These are phyloP conservation scores for Quercus cerris DNA, from an alignment of 306 rosid species.

Conservation along the genomic window DNA sequence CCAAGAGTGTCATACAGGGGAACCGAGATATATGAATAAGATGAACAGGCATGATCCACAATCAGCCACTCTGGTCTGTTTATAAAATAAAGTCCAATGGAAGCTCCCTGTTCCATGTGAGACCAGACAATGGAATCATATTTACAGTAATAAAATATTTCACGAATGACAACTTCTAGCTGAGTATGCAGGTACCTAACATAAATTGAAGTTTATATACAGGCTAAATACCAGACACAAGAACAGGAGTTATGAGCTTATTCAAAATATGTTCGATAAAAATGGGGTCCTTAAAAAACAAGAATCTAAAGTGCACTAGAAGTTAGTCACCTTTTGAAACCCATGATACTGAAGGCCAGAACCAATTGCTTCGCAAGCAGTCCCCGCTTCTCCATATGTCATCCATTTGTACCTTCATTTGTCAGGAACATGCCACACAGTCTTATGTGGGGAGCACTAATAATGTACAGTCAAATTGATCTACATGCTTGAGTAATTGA, in stretches of 20 bases:
- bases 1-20: slow-evolving; percentile 99
- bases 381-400: slow-evolving; percentile 91
- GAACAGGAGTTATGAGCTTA: not conserved
- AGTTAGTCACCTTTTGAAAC: slow-evolving; percentile 56
- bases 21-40: slow-evolving; percentile 87
- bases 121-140: not conserved
- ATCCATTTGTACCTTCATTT: slow-evolving; percentile 89
- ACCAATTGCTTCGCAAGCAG: slow-evolving; percentile 83
- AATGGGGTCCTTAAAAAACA: not conserved
- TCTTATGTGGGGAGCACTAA: not conserved
- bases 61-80: slow-evolving; percentile 97
- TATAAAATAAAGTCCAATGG: slow-evolving; percentile 82
- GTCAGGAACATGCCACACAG: slow-evolving; percentile 2
- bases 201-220: not conserved
- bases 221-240: not conserved
- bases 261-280: not conserved
- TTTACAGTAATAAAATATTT: not conserved
- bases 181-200: not conserved
- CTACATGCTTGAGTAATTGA: slow-evolving; percentile 23
- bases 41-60: slow-evolving; percentile 96
- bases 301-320: not conserved
- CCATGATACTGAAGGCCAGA: slow-evolving; percentile 80
- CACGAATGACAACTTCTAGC: not conserved
- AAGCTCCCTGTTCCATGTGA: slow-evolving; percentile 51
- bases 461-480: not conserved